Evolutionary conservation across 495 filamentous ascomycete species (phyloP), one percentile per base, ranked within the genome.

Genomic region (Talaromyces liani): DNA sequence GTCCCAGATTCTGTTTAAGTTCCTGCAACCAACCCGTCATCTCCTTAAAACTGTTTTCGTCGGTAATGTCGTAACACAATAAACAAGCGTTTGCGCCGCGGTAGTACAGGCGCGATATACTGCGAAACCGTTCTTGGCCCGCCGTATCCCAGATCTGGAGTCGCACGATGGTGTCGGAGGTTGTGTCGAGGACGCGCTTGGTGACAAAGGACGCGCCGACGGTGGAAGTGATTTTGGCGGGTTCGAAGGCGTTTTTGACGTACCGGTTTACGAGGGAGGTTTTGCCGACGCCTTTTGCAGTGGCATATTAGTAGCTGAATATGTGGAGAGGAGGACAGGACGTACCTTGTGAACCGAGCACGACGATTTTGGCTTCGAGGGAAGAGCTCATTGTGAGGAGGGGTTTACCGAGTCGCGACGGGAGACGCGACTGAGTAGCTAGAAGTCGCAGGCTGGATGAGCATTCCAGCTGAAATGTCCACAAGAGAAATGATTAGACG

Each of bases 91-190:
- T 93, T 47, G 94, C 94, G 70, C 91, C 91, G 68, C 92, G 86
- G 77, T 98, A 98, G 76, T 98, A 98, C 34, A 97, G 85, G 29
- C 91, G 87, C 12, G 91, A 94, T 62, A 98, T 97, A 27, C 86
- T 89, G 63, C 94, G 88, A 73, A 97, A 98, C 12, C 94, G 86
- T 79, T 98, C 94, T 69, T 97, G 94, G 53, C 94, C 94, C 58
- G 93, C 94, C 65, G 91, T 95, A 68, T 95, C 90, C 91, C 93
- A 96, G 60, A 97, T 92, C 75, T 96, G 91, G 24, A 97, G 78
- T 8, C 92, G 85, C 22, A 97, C 90, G 14, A 85, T 78, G 8
- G 89, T 91, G 67, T 91, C 88, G 24, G 88, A 85, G 58, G 95
- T 87, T 66, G 85, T 85, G 76, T 97, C 92, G 66, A 92, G 79